Conservation (phyloP, 768 basidiomycete species). For the Podaxis mareebaensis region DNA sequence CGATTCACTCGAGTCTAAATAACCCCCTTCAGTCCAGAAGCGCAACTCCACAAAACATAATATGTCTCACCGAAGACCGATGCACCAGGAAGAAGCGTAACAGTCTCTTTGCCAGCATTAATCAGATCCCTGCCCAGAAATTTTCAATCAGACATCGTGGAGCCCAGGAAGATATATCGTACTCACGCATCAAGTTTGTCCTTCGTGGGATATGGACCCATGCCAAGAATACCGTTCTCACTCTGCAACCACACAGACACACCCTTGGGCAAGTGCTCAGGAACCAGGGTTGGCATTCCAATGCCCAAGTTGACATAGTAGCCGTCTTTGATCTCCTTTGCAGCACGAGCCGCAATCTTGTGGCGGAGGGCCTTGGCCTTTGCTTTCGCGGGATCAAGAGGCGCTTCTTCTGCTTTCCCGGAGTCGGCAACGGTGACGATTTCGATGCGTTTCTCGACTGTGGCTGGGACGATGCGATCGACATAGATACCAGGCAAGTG, state of each 20-base stretch:
- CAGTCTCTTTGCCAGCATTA: conserved; percentile 94
- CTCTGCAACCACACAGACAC: conserved; percentile 89
- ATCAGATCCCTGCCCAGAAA: conserved; percentile 70
- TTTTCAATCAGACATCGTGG: not conserved
- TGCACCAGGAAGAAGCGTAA: conserved; percentile 90
- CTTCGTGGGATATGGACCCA: conserved; percentile 87
- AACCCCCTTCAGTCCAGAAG: conserved; percentile 9
- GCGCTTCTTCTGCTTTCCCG: conserved; percentile 26
- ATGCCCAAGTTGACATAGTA: conserved; percentile 89
- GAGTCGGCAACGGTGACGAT: conserved; percentile 65
- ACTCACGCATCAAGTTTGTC: conserved; percentile 80
- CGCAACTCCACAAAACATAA: not conserved
- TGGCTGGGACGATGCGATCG: conserved; percentile 83
- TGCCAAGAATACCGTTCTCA: conserved; percentile 88
- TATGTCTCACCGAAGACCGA: conserved; percentile 76
- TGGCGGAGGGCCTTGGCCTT: conserved; percentile 57
- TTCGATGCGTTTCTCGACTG: conserved; percentile 77
- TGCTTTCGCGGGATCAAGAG: conserved; percentile 50
- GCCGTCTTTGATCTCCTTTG: conserved; percentile 86
- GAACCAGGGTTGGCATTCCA: conserved; percentile 89
- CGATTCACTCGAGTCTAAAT: conserved; percentile 82
- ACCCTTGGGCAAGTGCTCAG: conserved; percentile 71
- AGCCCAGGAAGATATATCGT: not conserved
- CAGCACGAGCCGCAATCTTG: conserved; percentile 83
- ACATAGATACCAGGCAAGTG: conserved; percentile 88